Conservation (phyloP, 306 rosid genomes). For the Trifolium subterraneum region DNA sequence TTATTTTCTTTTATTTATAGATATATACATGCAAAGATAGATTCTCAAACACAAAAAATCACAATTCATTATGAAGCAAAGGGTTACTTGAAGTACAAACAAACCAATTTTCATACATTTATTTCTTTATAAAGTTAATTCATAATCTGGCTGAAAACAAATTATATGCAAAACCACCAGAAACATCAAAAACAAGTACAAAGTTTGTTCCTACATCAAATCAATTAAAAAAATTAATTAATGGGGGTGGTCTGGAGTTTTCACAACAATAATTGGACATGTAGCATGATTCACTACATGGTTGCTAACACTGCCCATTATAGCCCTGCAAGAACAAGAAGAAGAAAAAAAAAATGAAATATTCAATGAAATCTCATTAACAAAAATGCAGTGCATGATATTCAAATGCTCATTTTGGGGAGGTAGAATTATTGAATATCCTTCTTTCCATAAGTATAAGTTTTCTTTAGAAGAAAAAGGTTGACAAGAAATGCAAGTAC, state of each 20-base stretch:
- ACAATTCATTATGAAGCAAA: background rate
- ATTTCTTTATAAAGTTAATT: background rate
- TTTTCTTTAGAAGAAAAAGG: too few relatives aligned
- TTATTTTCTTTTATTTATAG: background rate
- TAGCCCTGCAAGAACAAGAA: conserved; percentile 52
- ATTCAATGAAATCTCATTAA: conserved; percentile 12
- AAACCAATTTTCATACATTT: background rate
- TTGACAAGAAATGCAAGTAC: too few relatives aligned
- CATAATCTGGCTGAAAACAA: background rate
- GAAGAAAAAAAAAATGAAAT: background rate
- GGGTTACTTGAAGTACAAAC: background rate
- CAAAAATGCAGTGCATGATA: background rate
- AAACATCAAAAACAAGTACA: conserved; percentile 3
- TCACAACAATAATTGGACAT: conserved; percentile 85
- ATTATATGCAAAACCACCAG: background rate
- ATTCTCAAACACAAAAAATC: background rate
- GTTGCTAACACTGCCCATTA: conserved; percentile 94
- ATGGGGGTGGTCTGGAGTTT: conserved; percentile 34
- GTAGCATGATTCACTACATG: conserved; percentile 69
- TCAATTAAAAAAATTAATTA: background rate
- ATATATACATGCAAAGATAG: background rate
- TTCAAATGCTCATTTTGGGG: background rate
- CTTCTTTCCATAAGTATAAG: too few relatives aligned
- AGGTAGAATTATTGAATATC: background rate
- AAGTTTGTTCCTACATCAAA: conserved; percentile 23